Percentiles rank a stretch among this genome's conserved stretches.
Evolutionary conservation across 2,329 filamentous ascomycete genomes (phyloP).

Genomic region (Pseudopithomyces maydicus): DNA sequence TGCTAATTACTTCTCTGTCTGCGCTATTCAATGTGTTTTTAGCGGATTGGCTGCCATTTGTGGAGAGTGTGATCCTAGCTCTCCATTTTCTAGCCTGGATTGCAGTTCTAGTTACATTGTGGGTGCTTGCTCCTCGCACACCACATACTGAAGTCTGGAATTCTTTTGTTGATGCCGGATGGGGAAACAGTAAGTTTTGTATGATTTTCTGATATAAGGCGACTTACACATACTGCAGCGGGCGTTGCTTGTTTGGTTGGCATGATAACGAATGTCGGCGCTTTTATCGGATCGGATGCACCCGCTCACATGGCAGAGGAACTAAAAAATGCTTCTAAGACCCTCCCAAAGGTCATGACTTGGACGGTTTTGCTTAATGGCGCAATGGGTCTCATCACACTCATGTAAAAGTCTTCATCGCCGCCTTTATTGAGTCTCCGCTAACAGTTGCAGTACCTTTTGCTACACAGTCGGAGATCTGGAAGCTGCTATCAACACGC

Average conservation of each 20-base stretch:
- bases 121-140: constrained; percentile 17
- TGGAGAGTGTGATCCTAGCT: constrained; percentile 54
- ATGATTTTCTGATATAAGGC: not conserved
- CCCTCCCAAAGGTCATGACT: constrained; percentile 48
- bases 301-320: constrained; percentile 39
- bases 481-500: not conserved
- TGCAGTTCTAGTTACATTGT: constrained; percentile 49
- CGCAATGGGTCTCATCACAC: constrained; percentile 42
- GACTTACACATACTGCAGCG: constrained; percentile 21
- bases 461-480: not conserved
- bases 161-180: not conserved
- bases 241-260: constrained; percentile 13
- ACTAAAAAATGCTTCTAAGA: constrained; percentile 37
- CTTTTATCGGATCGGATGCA: not conserved
- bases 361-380: constrained; percentile 46
- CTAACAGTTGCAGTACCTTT: not conserved
- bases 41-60: constrained; percentile 50
- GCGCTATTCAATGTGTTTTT: constrained; percentile 52
- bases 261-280: not conserved
- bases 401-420: not conserved
- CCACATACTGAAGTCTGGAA: not conserved
- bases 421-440: too few species aligned
- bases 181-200: not conserved
- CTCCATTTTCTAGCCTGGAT: constrained; percentile 58
- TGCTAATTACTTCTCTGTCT: constrained; percentile 47